A percentile compares a stretch with the other conserved stretches of the same genome.
Conservation (phyloP, 2,329 filamentous ascomycete genomes). For the Pyricularia sp. region DNA sequence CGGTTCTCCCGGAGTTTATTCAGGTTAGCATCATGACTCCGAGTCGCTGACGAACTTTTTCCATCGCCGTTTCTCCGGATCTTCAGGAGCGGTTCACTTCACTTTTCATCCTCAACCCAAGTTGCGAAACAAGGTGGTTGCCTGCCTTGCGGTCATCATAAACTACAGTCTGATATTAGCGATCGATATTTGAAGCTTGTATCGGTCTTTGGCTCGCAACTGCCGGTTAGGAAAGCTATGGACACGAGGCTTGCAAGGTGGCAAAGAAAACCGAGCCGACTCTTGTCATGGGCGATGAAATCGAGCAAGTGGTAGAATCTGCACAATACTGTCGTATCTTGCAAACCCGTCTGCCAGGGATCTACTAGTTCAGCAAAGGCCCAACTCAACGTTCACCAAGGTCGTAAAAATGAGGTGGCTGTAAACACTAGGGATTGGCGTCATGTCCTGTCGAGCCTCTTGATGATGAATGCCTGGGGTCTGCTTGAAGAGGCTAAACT, state of each 20-base stretch:
- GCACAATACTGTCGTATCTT: not conserved
- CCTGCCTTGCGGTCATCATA: not conserved
- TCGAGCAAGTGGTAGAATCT: not conserved
- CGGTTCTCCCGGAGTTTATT: not conserved
- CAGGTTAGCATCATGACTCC: not conserved
- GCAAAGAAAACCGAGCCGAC: not conserved
- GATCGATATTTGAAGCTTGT: too few species aligned
- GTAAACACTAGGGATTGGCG: not conserved
- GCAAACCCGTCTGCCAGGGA: not conserved
- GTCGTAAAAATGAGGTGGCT: not conserved
- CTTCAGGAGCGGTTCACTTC: not conserved
- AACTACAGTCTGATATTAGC: not conserved
- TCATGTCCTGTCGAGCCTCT: not conserved
- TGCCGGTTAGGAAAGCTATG: not conserved
- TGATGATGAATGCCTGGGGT: not conserved
- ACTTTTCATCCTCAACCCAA: not conserved
- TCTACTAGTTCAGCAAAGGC: not conserved
- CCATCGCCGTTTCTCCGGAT: not conserved
- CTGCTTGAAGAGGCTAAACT: not conserved
- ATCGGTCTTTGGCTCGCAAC: too few species aligned
- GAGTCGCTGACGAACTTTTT: not conserved
- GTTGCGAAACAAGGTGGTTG: not conserved
- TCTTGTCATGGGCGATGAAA: not conserved
- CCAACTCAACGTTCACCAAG: not conserved
- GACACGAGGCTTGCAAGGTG: not conserved